Conservation (phyloP, 2,329 filamentous ascomycete species). For the Botrytis sinoallii region DNA sequence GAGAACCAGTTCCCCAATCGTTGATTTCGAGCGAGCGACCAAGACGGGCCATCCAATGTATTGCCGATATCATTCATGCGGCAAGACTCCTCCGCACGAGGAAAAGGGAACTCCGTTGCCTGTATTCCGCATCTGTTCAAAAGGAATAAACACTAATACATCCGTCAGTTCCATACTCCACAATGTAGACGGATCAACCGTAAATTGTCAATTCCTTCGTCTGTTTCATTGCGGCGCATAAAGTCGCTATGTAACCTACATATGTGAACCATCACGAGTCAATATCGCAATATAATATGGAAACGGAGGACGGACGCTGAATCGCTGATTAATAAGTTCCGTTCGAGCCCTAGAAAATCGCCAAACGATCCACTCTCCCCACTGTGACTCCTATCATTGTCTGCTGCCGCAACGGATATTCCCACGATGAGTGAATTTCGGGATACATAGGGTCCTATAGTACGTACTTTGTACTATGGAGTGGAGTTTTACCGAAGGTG, state of each 20-base stretch:
- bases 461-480: background rate
- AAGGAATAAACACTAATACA: background rate
- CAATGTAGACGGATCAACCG: background rate
- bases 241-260: background rate
- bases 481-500: background rate
- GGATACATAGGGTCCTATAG: background rate
- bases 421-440: background rate
- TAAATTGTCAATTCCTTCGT: background rate
- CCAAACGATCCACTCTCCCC: background rate
- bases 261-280: background rate
- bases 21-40: background rate
- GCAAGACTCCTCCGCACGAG: background rate
- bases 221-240: constrained; percentile 1
- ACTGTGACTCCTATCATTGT: constrained; percentile 2
- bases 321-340: background rate
- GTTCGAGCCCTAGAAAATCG: background rate
- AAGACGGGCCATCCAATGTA: background rate
- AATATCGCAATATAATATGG: background rate
- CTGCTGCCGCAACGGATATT: background rate
- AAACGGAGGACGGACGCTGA: background rate
- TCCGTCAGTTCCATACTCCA: background rate
- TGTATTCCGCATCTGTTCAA: background rate
- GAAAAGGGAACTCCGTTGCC: constrained; percentile 3
- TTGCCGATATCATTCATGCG: background rate
- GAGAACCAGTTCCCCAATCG: background rate